Base-by-base conservation (phyloP, 2,329 filamentous ascomycete species). In the Colletotrichum siamense region DNA sequence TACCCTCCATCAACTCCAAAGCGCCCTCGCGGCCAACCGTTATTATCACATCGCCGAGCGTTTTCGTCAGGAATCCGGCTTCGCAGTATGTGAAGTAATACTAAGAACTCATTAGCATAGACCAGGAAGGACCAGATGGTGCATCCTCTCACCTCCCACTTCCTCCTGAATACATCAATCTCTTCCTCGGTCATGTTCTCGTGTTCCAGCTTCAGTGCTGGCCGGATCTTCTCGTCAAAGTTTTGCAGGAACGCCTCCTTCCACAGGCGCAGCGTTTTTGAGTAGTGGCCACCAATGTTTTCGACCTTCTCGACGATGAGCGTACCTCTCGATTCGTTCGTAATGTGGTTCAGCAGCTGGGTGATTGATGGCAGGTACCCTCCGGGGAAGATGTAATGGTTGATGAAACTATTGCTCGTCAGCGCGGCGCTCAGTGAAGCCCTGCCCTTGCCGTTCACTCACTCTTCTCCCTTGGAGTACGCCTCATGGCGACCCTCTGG, bases 51-150 rank as follows among this genome's bases (percentile, higher is more conserved):
- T 95, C 94, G 4, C 93, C 93, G 24, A 95, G 82, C 4, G 92
- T 94, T 84, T 95, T 95, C 8, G 92, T 94, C 74, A 90, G 86
- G 80, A 95, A 95, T 0, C 93, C 94, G 52, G 93, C 93, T 82
- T 95, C 94, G 77, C 93, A 95, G 81, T 95, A 95, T 26, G 90
- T 88, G 83, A 95, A 95, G 82, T 95, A 95, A 80, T 95, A 95
- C 87, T 92, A 77, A 44, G n/a, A 26, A 24, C 8, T 32, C 36
- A 15, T 76, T 55, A 77, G 75, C 70, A 55, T 79, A 76, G 78
- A 67, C 57, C 44, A 66, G n/a, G 36, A 12, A 68, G 4, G 3
- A 4, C 61, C 26, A 18, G 34, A 61, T 61, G 44, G 59, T 71
- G 28, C 36, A 16, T 22, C 72, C 44, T 82, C 88, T 82, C 80